Conservation (phyloP, 2,329 filamentous ascomycete species). For the Apiospora malaysiana region DNA sequence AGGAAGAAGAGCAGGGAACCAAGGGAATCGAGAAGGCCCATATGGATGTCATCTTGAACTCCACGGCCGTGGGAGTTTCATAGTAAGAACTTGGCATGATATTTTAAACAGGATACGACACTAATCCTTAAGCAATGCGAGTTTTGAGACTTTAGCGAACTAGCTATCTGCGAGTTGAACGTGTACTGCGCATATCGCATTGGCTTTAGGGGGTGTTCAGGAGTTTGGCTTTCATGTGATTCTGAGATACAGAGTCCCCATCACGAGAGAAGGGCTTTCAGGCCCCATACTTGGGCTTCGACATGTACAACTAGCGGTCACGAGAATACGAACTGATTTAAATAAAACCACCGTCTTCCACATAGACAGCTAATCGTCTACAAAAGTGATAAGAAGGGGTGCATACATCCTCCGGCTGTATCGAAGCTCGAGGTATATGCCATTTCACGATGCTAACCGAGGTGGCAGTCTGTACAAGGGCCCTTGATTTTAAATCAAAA, state of each 20-base stretch:
- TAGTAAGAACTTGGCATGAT: not conserved
- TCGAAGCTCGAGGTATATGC: not conserved
- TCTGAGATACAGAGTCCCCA: not conserved
- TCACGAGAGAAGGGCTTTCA: not conserved
- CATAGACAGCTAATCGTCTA: not conserved
- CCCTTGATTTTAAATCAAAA: no score
- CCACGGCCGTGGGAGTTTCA: constrained; percentile 46
- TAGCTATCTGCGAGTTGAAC: not conserved
- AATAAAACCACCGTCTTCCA: not conserved
- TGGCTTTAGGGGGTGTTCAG: not conserved
- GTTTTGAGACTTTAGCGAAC: not conserved
- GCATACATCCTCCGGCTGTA: not conserved
- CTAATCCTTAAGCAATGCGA: not conserved
- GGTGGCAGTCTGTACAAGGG: not conserved
- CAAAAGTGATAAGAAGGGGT: not conserved
- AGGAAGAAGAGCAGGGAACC: constrained; percentile 66
- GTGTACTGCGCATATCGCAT: not conserved
- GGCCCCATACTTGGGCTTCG: not conserved
- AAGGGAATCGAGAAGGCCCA: constrained; percentile 69
- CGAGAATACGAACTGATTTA: not conserved
- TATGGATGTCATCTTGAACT: constrained; percentile 71
- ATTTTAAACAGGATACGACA: not conserved
- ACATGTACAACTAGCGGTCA: not conserved
- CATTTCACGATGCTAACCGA: not conserved
- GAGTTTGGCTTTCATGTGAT: constrained; percentile 2